Evolutionary conservation across 169 alveolate genomes (phyloP).

Genomic region (Cryptosporidium parvum): DNA sequence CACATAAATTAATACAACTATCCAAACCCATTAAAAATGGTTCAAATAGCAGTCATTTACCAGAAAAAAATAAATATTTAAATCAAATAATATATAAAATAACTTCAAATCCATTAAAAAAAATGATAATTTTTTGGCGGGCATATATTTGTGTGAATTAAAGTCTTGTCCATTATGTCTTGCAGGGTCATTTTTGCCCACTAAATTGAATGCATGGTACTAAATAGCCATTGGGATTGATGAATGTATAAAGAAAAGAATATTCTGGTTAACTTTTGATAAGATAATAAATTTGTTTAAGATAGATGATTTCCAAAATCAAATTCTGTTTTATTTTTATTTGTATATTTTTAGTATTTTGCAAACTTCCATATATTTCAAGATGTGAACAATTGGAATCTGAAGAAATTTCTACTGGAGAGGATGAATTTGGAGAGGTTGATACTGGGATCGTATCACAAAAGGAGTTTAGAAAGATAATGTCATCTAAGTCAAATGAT

Average conservation of each 20-base stretch:
- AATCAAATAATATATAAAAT: too few species aligned
- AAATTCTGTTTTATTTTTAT: slow-evolving; percentile 3
- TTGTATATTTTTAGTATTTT: background rate
- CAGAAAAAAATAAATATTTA: too few species aligned
- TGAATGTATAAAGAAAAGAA: slow-evolving; percentile 7
- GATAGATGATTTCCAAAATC: slow-evolving; percentile 9
- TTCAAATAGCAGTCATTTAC: background rate
- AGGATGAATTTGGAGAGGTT: slow-evolving; percentile 27
- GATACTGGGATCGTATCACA: slow-evolving; percentile 5
- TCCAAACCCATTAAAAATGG: background rate
- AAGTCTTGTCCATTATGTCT: slow-evolving; percentile 67
- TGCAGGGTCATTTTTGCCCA: slow-evolving; percentile 44
- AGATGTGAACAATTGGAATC: slow-evolving; percentile 19
- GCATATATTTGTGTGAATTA: slow-evolving; percentile 51
- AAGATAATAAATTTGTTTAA: background rate
- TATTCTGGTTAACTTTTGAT: background rate
- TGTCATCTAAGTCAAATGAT: slow-evolving; percentile 28
- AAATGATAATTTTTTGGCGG: slow-evolving; percentile 21
- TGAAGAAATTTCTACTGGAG: slow-evolving; percentile 15
- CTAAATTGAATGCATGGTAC: slow-evolving; percentile 37
- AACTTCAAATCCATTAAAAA: background rate
- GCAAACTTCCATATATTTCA: slow-evolving; percentile 1
- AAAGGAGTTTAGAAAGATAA: slow-evolving; percentile 24
- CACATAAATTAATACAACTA: background rate
- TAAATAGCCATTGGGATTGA: background rate